Evolutionary conservation across 176 grass and related monocot genomes (phyloP).

Genomic region (Raddia guianensis): DNA sequence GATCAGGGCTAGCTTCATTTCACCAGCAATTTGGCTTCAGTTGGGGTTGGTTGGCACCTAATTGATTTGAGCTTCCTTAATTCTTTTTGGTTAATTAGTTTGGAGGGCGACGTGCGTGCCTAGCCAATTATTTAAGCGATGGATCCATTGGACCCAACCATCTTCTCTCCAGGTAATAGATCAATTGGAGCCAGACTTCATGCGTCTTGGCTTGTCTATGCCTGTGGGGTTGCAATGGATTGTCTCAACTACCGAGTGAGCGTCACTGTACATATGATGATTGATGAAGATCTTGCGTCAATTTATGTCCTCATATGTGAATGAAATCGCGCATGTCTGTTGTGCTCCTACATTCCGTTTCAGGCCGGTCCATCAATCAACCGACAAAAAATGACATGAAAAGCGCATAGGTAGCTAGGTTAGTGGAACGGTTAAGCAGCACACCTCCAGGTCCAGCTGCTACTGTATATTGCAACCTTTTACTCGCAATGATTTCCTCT

Average conservation of each 20-base stretch:
- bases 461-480: background rate
- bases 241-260: slow-evolving; percentile 13
- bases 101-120: slow-evolving; percentile 37
- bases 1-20: background rate
- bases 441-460: too few relatives aligned
- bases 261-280: slow-evolving; percentile 18
- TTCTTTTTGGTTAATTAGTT: slow-evolving; percentile 5
- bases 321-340: background rate
- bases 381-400: background rate
- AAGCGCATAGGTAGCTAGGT: background rate
- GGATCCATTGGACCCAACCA: slow-evolving; percentile 16
- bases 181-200: slow-evolving; percentile 4
- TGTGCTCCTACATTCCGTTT: background rate
- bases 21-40: background rate
- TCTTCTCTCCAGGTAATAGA: slow-evolving; percentile 31
- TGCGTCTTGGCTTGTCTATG: slow-evolving; percentile 9
- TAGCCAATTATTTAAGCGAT: slow-evolving; percentile 39
- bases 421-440: background rate
- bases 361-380: slow-evolving; percentile 6
- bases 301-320: slow-evolving; percentile 1
- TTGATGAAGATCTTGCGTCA: slow-evolving; percentile 19
- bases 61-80: slow-evolving; percentile 7
- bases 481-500: background rate
- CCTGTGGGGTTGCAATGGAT: slow-evolving; percentile 9
- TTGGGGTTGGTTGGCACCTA: slow-evolving; percentile 38